phyloP scores from a whole-genome alignment of 129 eudicot genomes.

The Arctium minus region DNA sequence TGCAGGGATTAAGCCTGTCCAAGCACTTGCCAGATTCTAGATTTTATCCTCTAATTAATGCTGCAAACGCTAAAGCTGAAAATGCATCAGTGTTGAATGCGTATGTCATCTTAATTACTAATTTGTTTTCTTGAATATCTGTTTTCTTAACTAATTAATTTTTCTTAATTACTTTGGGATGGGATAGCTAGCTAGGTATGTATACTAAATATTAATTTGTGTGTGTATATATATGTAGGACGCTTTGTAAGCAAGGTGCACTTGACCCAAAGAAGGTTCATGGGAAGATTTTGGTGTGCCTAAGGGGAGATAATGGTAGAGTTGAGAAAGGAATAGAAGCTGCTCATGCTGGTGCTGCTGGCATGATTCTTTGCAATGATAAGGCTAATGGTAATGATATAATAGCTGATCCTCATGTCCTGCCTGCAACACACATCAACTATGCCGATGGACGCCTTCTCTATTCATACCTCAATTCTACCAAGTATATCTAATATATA shows the following conservation, averaged over 20 bases:
- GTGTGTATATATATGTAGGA: constrained; percentile 23
- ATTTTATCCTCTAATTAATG: constrained; percentile 44
- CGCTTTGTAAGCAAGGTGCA: constrained; percentile 46
- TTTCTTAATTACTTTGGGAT: neutral
- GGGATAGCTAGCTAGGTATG: too few relatives aligned
- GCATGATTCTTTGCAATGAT: constrained; percentile 69
- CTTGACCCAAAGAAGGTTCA: constrained; percentile 58
- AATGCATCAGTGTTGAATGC: constrained; percentile 41
- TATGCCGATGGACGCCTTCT: constrained; percentile 39
- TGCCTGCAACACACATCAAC: constrained; percentile 55
- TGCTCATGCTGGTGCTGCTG: constrained; percentile 61
- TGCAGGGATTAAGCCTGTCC: constrained; percentile 65
- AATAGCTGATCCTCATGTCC: constrained; percentile 58
- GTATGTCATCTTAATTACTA: constrained; percentile 33
- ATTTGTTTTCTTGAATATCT: neutral
- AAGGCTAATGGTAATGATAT: constrained; percentile 40
- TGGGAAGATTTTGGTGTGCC: constrained; percentile 71
- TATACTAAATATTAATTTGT: neutral
- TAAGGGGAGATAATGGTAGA: constrained; percentile 58
- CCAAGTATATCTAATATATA: constrained; percentile 32
- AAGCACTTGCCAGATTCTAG: constrained; percentile 30
- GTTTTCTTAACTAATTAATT: neutral
- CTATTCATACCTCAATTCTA: constrained; percentile 43
- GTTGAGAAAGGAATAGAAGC: constrained; percentile 58
- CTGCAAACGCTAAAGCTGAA: constrained; percentile 45